These are phyloP conservation scores for Phoma herbarum DNA, from an alignment of 2,329 filamentous ascomycete genomes.

Conservation along the genomic window DNA sequence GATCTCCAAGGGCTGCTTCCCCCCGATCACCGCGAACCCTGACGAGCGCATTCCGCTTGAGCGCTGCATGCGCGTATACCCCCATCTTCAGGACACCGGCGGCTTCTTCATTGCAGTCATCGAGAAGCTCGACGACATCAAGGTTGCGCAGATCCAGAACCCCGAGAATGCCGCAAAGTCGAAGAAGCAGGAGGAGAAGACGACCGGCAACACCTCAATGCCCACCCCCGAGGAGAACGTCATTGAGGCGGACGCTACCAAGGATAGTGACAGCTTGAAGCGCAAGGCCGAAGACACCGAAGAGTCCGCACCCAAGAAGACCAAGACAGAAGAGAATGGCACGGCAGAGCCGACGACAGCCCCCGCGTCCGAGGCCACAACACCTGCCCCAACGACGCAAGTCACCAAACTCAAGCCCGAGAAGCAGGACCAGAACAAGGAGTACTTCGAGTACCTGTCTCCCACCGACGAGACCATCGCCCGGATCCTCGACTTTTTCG, in stretches of 20 bases:
- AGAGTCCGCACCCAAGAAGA: constrained; percentile 43
- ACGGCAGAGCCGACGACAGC: constrained; percentile 22
- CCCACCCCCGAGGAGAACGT: constrained; percentile 40
- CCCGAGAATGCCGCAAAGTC: constrained; percentile 40
- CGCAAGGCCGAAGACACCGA: constrained; percentile 53
- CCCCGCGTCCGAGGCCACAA: constrained; percentile 24
- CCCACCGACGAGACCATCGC: constrained; percentile 78
- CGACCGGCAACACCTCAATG: constrained; percentile 28
- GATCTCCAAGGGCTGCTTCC: constrained; percentile 85
- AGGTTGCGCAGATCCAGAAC: constrained; percentile 41
- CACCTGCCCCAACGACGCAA: constrained; percentile 23
- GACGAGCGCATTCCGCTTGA: constrained; percentile 76
- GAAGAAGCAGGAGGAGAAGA: constrained; percentile 33
- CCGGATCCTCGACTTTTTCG: constrained; percentile 84
- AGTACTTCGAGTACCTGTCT: constrained; percentile 92
- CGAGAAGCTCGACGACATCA: constrained; percentile 81
- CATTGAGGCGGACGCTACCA: constrained; percentile 34
- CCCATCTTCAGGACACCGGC: constrained; percentile 94
- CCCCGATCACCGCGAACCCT: constrained; percentile 65
- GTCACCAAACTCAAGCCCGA: constrained; percentile 52
- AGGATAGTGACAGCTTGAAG: constrained; percentile 43
- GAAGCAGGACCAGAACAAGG: constrained; percentile 69
- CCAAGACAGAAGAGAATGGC: constrained; percentile 43
- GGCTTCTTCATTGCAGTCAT: constrained; percentile 97
- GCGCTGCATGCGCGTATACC: constrained; percentile 91